Evolutionary conservation across 2,329 filamentous ascomycete species (phyloP).

Genomic region (Claviceps quebecensis): DNA sequence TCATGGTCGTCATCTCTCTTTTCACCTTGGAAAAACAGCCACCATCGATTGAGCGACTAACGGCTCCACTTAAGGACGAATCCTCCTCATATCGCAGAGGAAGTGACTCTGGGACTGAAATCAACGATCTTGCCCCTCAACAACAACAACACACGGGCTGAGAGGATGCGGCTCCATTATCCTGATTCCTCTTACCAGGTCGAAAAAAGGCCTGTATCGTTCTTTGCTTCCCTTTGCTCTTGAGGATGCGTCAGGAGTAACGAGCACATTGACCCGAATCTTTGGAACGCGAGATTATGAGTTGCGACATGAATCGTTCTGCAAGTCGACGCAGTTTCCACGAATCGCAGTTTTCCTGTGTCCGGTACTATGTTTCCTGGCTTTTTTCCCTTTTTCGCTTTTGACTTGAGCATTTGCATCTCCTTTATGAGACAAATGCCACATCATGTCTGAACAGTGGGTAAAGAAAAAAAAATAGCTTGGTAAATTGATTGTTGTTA

Average conservation of each 20-base stretch:
- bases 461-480: background rate
- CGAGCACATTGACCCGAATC: background rate
- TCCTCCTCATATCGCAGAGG: slow-evolving; percentile 15
- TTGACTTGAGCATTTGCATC: background rate
- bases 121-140: slow-evolving; percentile 17
- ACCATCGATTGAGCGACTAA: slow-evolving; percentile 18
- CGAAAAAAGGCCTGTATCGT: background rate
- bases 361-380: background rate
- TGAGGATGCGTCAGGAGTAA: background rate
- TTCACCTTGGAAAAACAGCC: slow-evolving; percentile 31
- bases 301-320: background rate
- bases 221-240: background rate
- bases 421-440: background rate
- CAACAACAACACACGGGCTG: slow-evolving; percentile 7
- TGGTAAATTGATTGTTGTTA: no score
- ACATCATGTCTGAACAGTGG: slow-evolving; percentile 3
- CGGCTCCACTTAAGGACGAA: slow-evolving; percentile 16
- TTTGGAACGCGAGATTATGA: slow-evolving; percentile 1
- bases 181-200: background rate
- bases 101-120: slow-evolving; percentile 25
- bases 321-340: background rate
- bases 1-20: slow-evolving; percentile 29
- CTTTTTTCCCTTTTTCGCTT: background rate
- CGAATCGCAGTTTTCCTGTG: background rate
- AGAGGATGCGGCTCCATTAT: background rate